These are phyloP conservation scores for Sporobolomyces pararoseus DNA, from an alignment of 768 basidiomycete genomes.

Conservation along the genomic window DNA sequence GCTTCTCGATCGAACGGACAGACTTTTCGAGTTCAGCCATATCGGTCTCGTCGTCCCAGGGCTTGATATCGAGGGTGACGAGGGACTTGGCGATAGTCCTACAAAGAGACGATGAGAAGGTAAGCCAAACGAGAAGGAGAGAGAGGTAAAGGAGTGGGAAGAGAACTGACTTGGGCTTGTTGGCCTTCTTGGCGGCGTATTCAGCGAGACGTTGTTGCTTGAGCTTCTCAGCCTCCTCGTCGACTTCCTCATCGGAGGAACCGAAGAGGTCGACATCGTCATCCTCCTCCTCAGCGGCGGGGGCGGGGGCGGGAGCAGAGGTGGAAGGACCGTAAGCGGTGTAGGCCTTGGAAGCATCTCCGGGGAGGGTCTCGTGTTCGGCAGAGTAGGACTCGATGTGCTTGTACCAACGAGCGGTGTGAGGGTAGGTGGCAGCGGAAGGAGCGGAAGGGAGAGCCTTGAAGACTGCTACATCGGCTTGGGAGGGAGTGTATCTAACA, in stretches of 20 bases:
- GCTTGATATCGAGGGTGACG: constrained; percentile 96
- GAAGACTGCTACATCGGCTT: constrained; percentile 90
- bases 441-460: constrained; percentile 69
- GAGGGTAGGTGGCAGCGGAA: constrained; percentile 62
- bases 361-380: constrained; percentile 73
- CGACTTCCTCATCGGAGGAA: constrained; percentile 73
- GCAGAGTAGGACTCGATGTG: constrained; percentile 83
- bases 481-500: constrained; percentile 86
- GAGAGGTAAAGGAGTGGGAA: too few relatives aligned
- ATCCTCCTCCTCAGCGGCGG: constrained; percentile 59
- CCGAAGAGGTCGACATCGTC: constrained; percentile 84
- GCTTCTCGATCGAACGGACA: constrained; percentile 79
- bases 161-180: constrained; percentile 67
- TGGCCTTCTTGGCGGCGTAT: constrained; percentile 89
- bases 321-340: constrained; percentile 62
- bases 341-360: constrained; percentile 77
- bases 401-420: constrained; percentile 83
- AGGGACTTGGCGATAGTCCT: constrained; percentile 64
- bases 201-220: constrained; percentile 89
- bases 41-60: constrained; percentile 95
- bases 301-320: constrained; percentile 52
- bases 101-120: not conserved
- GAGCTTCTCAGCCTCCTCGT: constrained; percentile 77
- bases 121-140: not conserved
- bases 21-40: constrained; percentile 77